Evolutionary conservation across 495 filamentous ascomycete genomes (phyloP), one percentile per base, ranked within the genome.

Genomic region (Podospora tetraspora): DNA sequence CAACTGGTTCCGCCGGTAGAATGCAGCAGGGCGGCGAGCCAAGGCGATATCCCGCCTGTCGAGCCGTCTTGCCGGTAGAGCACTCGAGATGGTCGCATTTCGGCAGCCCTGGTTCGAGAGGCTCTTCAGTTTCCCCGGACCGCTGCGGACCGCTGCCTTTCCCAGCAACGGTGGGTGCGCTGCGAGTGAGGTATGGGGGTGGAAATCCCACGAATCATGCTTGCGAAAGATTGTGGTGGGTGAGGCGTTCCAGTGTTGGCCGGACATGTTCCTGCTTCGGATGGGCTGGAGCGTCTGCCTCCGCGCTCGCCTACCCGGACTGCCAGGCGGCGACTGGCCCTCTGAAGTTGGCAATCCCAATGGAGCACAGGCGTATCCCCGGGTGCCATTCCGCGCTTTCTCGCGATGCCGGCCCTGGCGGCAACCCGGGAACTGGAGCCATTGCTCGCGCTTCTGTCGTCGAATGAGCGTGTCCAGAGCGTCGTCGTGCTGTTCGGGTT

Each of bases 201-300:
- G 19, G 16, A n/a, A 52, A n/a, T 19, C 19, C 43, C 43, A 52
- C 43, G 43, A 52, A 52, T 52, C 43, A 52, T 27, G 64, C 23
- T 22, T 11, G 30, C 3, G 37, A 52, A 61, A 52, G 64, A 3
- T 52, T 43, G 16, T 3, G 27, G 59, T 60, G 59, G 32, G 37
- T 3, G 13, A n/a, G 30, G 37, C 65, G 63, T 23, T 64, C 71
- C 72, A 68, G 66, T 66, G 56, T 60, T 71, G 61, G 16, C 74
- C 72, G 74, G 23, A 43, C 61, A 71, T 73, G 68, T 69, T 66
- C 67, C 71, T 62, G 64, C 43, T 58, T 69, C 32, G 19, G 57
- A 43, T 2, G 21, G 29, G 57, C 58, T 76, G 74, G 74, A 74
- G 34, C 62, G 57, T 76, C 29, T 64, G 25, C 72, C 66, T 76